Evolutionary conservation across 495 filamentous ascomycete species (phyloP), one percentile per base, ranked within the genome.

Genomic region (Pyrenula massariospora): DNA sequence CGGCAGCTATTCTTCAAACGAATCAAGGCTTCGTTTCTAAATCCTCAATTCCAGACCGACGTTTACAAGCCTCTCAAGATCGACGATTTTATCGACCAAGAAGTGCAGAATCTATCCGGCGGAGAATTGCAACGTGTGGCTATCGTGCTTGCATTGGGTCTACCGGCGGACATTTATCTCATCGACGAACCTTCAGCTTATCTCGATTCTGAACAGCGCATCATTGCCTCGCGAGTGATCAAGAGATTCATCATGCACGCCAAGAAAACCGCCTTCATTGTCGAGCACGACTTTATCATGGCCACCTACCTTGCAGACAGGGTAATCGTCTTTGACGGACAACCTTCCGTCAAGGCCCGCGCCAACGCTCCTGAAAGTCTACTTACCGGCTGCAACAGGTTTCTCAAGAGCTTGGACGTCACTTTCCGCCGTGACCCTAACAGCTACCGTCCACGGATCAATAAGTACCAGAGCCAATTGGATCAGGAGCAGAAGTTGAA

Each of bases 251-350:
- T 98, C 64, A 98, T 97, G 93, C 91, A 97, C 78, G 83, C 89
- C 57, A 97, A 98, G 85, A 97, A 97, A 80, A 97, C 93, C 0
- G 93, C 94, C 36, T 97, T 98, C 70, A 83, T 98, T 60, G 93
- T 97, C 63, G 93, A 98, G 83, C 93, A 98, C 86, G 94, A 98
- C 83, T 97, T 98, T 76, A 97, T 96, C 77, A 97, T 97, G 93
- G 91, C 90, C 24, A 88, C 93, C 19, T 98, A 98, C 69, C 83
- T 97, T 20, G 93, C 94, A 48, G 93, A 98, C 65, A 88, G 92
- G 62, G 93, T 98, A 65, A 97, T 98, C 66, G 93, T 97, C 60
- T 98, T 98, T 65, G 93, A 96, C 66, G 93, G 93, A 61, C 66
- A 91, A 71, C 91, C 94, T 12, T 93, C 90, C 64, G 74, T 95